Base-by-base conservation (phyloP, 805 yeast genomes). In the Saccharomycopsis sp. region DNA sequence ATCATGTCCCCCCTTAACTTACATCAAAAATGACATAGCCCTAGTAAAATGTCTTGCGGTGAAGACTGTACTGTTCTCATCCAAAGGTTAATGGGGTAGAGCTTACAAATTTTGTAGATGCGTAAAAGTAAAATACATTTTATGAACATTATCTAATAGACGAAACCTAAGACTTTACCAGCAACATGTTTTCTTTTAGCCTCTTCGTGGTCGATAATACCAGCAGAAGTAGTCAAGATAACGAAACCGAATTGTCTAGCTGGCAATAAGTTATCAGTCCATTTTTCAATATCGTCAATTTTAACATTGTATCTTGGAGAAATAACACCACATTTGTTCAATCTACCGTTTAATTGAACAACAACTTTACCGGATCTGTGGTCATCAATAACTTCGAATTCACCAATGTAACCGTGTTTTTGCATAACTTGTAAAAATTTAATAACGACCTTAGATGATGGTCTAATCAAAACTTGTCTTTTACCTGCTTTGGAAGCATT, bases 141-240 rank as follows among this genome's bases (percentile, higher is more conserved):
- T 57, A 65, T 85, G 89, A 85, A 31, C 35, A 31, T 31, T 9
- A 40, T 57, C 65, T 85, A 89, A 85, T 89, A 89, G 58, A 89
- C 96, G 79, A 86, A 89, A 69, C 97, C 97, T 68, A 89, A 84
- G 74, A 89, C 85, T 82, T 89, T 89, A 74, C 97, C 97, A 61
- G 96, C 87, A 62, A 89, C 97, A 78, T 89, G 97, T 85, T 89
- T 90, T 82, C 97, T 85, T 83, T 95, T 86, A 66, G 97, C 97
- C 79, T 89, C 97, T 80, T 90, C 97, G 79, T 89, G 97, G 81
- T 90, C 97, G 95, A 89, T 88, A 65, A 89, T 89, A 77, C 97
- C 97, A 63, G 97, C 96, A 64, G 97, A 90, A 63, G 97, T 89
- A 75, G 97, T 90, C 70, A 89, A 81, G 73, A 89, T 85, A 67